These are phyloP conservation scores for Phytopythium sindhum DNA, from an alignment of 352 stramenopile species.

Conservation along the genomic window DNA sequence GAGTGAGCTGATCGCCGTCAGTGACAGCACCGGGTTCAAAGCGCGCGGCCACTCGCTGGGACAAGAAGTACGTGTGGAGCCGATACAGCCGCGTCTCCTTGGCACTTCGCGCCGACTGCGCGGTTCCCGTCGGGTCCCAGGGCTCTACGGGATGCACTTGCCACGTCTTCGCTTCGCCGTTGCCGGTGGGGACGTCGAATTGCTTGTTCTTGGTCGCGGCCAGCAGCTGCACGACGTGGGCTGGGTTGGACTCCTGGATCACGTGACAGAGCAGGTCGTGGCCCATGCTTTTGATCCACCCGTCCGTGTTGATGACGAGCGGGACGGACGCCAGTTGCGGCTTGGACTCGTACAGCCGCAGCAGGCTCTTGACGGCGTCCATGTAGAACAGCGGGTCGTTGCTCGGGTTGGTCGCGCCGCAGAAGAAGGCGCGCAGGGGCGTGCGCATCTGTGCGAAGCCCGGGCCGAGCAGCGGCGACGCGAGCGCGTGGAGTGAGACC, in stretches of 20 bases:
- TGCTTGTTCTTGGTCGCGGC: conserved; percentile 87
- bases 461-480: conserved; percentile 86
- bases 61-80: conserved; percentile 79
- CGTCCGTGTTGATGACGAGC: conserved; percentile 96
- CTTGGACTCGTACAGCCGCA: conserved; percentile 59
- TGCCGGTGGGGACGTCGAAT: conserved; percentile 59
- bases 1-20: conserved; percentile 15
- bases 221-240: conserved; percentile 94
- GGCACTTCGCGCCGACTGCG: conserved; percentile 65
- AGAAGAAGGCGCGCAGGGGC: conserved; percentile 72
- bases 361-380: conserved; percentile 61
- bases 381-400: conserved; percentile 78
- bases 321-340: conserved; percentile 50
- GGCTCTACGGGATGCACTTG: conserved; percentile 51
- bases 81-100: conserved; percentile 84
- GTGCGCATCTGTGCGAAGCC: conserved; percentile 90
- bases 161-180: conserved; percentile 29
- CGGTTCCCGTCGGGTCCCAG: conserved; percentile 62
- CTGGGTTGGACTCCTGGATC: conserved; percentile 76
- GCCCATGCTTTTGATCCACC: conserved; percentile 97
- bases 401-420: conserved; percentile 66
- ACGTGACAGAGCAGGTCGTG: conserved; percentile 92
- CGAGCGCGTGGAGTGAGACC: conserved; percentile 89
- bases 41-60: conserved; percentile 15
- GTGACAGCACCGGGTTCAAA: neutral